A percentile compares a stretch with the other conserved stretches of the same genome.
These are phyloP conservation scores for Trichoderma aggressivum DNA, from an alignment of 2,329 filamentous ascomycete species.

Conservation along the genomic window DNA sequence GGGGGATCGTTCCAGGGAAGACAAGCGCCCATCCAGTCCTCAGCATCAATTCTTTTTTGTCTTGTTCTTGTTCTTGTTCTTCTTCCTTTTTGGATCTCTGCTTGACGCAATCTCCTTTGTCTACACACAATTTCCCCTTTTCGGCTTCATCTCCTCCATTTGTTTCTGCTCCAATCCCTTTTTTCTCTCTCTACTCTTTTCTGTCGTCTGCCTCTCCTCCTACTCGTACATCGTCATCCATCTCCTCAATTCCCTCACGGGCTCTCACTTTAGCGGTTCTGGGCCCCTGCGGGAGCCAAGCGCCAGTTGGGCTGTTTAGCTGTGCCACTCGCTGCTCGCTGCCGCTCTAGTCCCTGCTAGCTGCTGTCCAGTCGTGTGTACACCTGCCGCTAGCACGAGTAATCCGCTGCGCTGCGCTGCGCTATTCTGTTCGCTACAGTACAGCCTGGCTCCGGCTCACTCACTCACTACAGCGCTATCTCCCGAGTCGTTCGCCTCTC, in stretches of 20 bases:
- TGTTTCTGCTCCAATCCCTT: neutral
- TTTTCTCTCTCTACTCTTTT: neutral
- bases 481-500: constrained; percentile 7
- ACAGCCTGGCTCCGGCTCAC: neutral
- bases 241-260: neutral
- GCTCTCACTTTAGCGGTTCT: neutral
- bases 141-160: neutral
- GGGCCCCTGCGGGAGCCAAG: constrained; percentile 6
- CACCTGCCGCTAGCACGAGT: neutral
- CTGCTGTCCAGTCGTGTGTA: neutral
- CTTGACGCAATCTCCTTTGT: neutral
- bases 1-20: neutral
- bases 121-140: neutral
- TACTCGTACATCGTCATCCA: neutral
- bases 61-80: neutral
- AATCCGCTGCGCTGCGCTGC: neutral
- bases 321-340: neutral
- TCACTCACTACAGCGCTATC: neutral
- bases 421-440: no score
- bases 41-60: neutral
- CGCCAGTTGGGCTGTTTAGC: neutral
- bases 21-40: neutral
- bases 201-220: no score
- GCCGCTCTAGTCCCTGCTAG: constrained; percentile 1
- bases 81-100: neutral